A percentile compares a stretch with the other conserved stretches of the same genome.
These are phyloP conservation scores for Zygotorulaspora florentina DNA, from an alignment of 805 yeast genomes.

Conservation along the genomic window DNA sequence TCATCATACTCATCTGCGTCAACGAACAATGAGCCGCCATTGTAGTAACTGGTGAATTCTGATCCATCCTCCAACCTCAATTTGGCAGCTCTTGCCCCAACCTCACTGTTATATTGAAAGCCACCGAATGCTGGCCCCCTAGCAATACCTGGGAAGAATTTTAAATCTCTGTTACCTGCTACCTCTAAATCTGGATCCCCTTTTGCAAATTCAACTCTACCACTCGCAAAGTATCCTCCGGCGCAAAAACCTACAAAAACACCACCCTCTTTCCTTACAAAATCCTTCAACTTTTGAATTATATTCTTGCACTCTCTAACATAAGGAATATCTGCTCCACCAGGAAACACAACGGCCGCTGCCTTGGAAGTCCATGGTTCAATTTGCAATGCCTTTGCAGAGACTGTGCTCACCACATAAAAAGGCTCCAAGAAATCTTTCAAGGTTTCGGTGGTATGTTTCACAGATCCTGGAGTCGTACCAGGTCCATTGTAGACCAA, in stretches of 20 bases:
- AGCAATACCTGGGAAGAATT: conserved; percentile 75
- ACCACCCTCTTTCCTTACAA: conserved; percentile 77
- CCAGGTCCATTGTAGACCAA: conserved; percentile 75
- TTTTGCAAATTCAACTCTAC: conserved; percentile 76
- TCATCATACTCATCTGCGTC: conserved; percentile 58
- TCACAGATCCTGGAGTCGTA: conserved; percentile 80
- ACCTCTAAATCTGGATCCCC: conserved; percentile 72
- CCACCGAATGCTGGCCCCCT: conserved; percentile 82
- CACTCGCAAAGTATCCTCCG: conserved; percentile 84
- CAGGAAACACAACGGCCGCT: conserved; percentile 79
- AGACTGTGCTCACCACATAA: conserved; percentile 78
- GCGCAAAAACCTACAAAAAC: conserved; percentile 86
- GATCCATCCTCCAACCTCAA: conserved; percentile 40
- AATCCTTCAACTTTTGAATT: conserved; percentile 56
- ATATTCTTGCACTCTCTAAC: conserved; percentile 67
- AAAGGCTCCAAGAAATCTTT: conserved; percentile 73
- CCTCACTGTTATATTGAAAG: conserved; percentile 70
- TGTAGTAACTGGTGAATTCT: conserved; percentile 50
- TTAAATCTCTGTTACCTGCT: conserved; percentile 77
- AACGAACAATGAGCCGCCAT: conserved; percentile 88
- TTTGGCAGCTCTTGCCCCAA: conserved; percentile 63
- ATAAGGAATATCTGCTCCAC: conserved; percentile 93
- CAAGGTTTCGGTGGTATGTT: conserved; percentile 74
- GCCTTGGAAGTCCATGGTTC: conserved; percentile 92
- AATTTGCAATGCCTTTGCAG: conserved; percentile 53